These are phyloP conservation scores for Linum trigynum DNA, from an alignment of 345 rosid species.

Conservation along the genomic window DNA sequence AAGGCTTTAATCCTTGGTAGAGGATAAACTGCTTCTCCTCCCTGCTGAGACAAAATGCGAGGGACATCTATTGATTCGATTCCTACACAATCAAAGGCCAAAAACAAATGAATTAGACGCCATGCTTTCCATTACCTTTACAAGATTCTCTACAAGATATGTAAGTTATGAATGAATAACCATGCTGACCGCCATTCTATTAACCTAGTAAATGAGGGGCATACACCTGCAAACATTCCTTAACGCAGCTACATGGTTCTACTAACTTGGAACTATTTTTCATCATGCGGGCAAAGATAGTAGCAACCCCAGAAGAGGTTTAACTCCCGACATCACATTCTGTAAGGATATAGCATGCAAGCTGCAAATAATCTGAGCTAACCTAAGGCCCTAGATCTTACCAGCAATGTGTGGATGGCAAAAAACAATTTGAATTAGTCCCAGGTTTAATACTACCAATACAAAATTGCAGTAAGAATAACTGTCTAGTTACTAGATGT, in stretches of 20 bases:
- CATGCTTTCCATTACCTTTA: slow-evolving; percentile 4
- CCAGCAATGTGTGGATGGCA: neutral
- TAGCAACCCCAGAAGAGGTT: neutral
- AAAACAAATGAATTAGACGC: slow-evolving; percentile 6
- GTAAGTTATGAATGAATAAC: neutral
- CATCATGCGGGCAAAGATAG: neutral
- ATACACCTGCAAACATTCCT: neutral
- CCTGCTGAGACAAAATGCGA: slow-evolving; percentile 82
- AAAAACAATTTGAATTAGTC: too few species aligned
- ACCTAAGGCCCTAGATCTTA: neutral
- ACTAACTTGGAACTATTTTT: neutral
- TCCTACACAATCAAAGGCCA: slow-evolving; percentile 39
- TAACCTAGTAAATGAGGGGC: neutral
- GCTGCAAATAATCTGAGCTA: neutral
- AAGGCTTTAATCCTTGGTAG: slow-evolving; percentile 69
- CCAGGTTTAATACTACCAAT: too few species aligned
- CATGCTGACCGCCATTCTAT: neutral
- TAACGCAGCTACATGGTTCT: neutral
- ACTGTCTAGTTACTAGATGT: too few species aligned
- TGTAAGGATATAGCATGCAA: neutral
- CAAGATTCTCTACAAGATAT: neutral
- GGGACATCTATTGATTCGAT: slow-evolving; percentile 84
- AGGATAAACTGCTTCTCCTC: slow-evolving; percentile 95
- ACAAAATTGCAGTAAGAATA: too few species aligned
- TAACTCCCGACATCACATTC: neutral